These are phyloP conservation scores for Malus fusca DNA, from an alignment of 306 rosid genomes.

Conservation along the genomic window DNA sequence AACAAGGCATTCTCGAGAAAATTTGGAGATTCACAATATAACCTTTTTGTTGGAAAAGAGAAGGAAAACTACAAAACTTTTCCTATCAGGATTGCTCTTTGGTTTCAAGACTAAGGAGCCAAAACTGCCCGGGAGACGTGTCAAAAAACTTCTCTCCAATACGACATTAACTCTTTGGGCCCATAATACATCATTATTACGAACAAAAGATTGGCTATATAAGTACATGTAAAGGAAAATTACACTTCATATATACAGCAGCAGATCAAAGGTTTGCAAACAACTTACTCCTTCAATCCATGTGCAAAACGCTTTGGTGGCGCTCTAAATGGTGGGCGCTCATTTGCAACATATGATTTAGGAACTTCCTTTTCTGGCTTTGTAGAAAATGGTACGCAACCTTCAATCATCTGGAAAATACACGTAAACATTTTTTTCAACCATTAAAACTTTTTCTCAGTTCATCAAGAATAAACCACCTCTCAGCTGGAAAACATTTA, in stretches of 20 bases:
- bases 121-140: background rate
- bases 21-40: background rate
- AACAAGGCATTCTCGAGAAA: background rate
- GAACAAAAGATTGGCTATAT: background rate
- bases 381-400: conserved; percentile 56
- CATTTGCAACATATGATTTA: conserved; percentile 61
- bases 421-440: conserved; percentile 9
- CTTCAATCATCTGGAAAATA: conserved; percentile 82
- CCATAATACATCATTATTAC: background rate
- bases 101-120: background rate
- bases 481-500: background rate
- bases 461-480: background rate
- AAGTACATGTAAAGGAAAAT: background rate
- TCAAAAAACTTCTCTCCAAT: background rate
- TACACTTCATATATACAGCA: background rate
- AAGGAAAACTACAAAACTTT: background rate
- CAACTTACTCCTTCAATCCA: conserved; percentile 73
- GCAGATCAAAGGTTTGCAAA: background rate
- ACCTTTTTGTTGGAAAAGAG: background rate
- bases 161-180: background rate
- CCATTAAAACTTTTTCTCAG: background rate
- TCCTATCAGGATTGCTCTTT: background rate
- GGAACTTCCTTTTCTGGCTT: conserved; percentile 62
- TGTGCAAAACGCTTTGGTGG: conserved; percentile 62
- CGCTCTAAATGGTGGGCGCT: conserved; percentile 79